These are phyloP conservation scores for Elsinoe perseae DNA, from an alignment of 2,329 filamentous ascomycete genomes.

Conservation along the genomic window DNA sequence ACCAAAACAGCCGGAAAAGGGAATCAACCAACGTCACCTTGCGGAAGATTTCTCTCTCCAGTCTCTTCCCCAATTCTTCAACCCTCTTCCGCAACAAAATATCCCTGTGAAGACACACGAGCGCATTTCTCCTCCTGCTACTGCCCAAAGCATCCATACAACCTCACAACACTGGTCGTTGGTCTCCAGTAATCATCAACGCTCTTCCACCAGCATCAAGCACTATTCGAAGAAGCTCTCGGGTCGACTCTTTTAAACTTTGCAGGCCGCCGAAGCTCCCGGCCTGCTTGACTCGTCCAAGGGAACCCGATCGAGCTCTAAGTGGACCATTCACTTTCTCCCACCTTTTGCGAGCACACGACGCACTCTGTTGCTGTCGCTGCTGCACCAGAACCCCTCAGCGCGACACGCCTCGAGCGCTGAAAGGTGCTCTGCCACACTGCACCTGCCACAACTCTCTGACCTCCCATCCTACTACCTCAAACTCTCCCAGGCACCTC, in stretches of 20 bases:
- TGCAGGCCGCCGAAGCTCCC: constrained; percentile 6
- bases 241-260: constrained; percentile 10
- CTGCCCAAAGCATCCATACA: constrained; percentile 6
- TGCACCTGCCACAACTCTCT: background rate
- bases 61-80: background rate
- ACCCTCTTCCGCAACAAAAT: background rate
- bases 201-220: no score
- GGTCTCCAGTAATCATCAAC: background rate
- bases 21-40: background rate
- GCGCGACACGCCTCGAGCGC: background rate
- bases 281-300: constrained; percentile 11
- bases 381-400: background rate
- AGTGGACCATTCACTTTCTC: constrained; percentile 10
- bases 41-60: background rate
- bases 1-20: constrained; percentile 3
- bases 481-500: background rate
- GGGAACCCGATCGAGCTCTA: background rate
- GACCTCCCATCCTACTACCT: no score
- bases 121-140: background rate
- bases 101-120: background rate
- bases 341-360: background rate
- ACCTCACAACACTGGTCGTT: background rate
- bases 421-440: background rate
- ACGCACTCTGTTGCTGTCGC: constrained; percentile 9
- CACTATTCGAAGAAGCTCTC: background rate